phyloP scores from a whole-genome alignment of 2,329 filamentous ascomycete genomes.

The Domatiomyces catenatus region DNA sequence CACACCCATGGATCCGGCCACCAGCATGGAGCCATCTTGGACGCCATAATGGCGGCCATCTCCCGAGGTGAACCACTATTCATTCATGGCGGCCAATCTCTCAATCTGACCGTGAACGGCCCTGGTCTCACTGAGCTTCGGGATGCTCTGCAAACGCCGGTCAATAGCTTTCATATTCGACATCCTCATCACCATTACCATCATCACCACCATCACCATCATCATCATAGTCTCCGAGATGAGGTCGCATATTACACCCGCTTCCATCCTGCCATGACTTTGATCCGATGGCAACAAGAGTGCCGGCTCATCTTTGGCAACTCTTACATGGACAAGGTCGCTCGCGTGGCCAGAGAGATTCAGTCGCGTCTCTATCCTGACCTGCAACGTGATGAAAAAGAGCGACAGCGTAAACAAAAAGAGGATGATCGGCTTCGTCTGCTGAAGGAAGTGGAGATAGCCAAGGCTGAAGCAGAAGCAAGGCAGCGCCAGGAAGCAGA shows the following conservation, averaged over 20 bases:
- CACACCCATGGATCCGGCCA: conserved; percentile 2
- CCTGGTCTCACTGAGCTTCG: conserved; percentile 7
- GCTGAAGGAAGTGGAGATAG: conserved; percentile 43
- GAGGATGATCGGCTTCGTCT: conserved; percentile 46
- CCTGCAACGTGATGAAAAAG: conserved; percentile 67
- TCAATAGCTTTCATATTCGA: conserved; percentile 22
- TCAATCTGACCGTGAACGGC: not conserved
- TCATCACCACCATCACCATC: conserved; percentile 60
- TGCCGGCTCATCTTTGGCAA: conserved; percentile 69
- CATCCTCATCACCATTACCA: conserved; percentile 32
- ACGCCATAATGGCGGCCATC: conserved; percentile 34
- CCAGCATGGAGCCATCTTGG: conserved; percentile 20
- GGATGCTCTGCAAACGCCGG: conserved; percentile 19
- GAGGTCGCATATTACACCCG: conserved; percentile 53
- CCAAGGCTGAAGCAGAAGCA: conserved; percentile 45
- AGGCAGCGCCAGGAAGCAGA: conserved; percentile 56
- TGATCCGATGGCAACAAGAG: conserved; percentile 75
- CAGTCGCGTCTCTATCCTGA: conserved; percentile 63
- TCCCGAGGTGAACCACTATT: conserved; percentile 30
- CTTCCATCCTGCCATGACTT: conserved; percentile 58
- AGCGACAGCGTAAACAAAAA: conserved; percentile 44
- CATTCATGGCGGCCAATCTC: conserved; percentile 27
- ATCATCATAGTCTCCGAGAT: conserved; percentile 30
- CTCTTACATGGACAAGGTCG: conserved; percentile 51
- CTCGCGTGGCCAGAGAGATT: conserved; percentile 53